Percentiles rank a stretch among this genome's conserved stretches.
phyloP scores from a whole-genome alignment of 2,329 filamentous ascomycete genomes.

The Aspergillus ibericus region DNA sequence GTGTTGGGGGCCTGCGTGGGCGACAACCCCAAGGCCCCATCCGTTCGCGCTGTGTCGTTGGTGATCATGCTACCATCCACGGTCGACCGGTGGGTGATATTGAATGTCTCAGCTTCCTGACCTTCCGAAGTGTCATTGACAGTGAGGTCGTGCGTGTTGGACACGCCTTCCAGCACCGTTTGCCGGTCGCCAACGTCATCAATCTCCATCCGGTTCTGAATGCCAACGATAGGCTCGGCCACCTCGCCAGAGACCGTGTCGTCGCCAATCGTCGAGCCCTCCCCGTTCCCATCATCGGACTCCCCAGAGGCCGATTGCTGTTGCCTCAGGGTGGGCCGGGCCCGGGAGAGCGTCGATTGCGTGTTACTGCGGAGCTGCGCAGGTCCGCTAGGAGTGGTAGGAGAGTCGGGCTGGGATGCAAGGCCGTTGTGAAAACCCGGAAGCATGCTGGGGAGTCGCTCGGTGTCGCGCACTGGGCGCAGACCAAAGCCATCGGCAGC shows the following conservation, averaged over 20 bases:
- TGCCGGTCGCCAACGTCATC: slow-evolving; percentile 84
- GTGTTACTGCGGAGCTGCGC: slow-evolving; percentile 58
- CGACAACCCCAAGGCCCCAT: slow-evolving; percentile 70
- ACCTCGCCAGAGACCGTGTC: slow-evolving; percentile 53
- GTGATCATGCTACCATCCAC: slow-evolving; percentile 84
- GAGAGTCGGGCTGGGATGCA: slow-evolving; percentile 87
- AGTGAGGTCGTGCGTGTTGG: slow-evolving; percentile 70
- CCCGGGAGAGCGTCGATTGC: slow-evolving; percentile 58
- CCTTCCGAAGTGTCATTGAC: slow-evolving; percentile 78
- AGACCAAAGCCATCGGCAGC: slow-evolving; percentile 69
- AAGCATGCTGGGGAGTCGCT: slow-evolving; percentile 81
- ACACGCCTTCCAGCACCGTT: slow-evolving; percentile 69
- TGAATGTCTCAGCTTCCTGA: slow-evolving; percentile 88
- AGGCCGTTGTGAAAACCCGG: slow-evolving; percentile 67
- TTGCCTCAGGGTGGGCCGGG: slow-evolving; percentile 83
- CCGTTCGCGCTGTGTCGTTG: slow-evolving; percentile 64
- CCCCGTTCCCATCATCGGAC: slow-evolving; percentile 79
- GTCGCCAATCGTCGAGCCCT: slow-evolving; percentile 75
- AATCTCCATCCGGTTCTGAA: slow-evolving; percentile 80
- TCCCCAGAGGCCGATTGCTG: slow-evolving; percentile 85
- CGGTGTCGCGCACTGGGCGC: slow-evolving; percentile 75
- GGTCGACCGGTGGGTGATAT: slow-evolving; percentile 82
- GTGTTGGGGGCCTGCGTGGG: slow-evolving; percentile 62
- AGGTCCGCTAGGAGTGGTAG: slow-evolving; percentile 76
- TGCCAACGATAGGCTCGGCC: slow-evolving; percentile 71